Conservation (phyloP, 169 alveolate genomes). For the Plasmodium yoelii region DNA sequence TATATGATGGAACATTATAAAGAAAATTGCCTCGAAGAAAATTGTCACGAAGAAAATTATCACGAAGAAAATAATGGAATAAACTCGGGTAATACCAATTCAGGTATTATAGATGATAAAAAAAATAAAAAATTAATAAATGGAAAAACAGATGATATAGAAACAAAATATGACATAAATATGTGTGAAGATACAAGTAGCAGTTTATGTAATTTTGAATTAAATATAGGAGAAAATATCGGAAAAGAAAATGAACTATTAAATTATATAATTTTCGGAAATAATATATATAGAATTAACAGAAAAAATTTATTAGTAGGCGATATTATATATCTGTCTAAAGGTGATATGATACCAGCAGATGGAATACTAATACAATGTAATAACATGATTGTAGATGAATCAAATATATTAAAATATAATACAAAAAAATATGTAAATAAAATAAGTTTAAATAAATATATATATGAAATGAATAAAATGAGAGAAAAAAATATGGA, state of each 20-base stretch:
- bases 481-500: constrained; percentile 25
- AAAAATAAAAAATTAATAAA: neutral
- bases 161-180: neutral
- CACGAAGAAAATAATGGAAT: neutral
- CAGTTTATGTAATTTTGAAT: neutral
- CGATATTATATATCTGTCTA: constrained; percentile 41
- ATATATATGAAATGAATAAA: constrained; percentile 36
- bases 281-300: constrained; percentile 38
- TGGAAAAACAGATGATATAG: neutral
- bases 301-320: constrained; percentile 61
- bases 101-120: neutral
- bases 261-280: constrained; percentile 39
- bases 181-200: neutral
- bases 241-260: constrained; percentile 14
- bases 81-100: neutral
- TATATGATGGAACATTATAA: constrained; percentile 23
- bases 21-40: too few relatives aligned
- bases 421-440: constrained; percentile 7
- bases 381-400: constrained; percentile 56
- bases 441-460: constrained; percentile 58
- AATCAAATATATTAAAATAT: constrained; percentile 24
- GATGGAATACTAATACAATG: constrained; percentile 52
- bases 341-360: constrained; percentile 62
- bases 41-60: too few relatives aligned
- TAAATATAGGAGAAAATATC: neutral